Evolutionary conservation across 2,329 filamentous ascomycete genomes (phyloP), one percentile per base, ranked within the genome.

Genomic region (Alternaria metachromatica): DNA sequence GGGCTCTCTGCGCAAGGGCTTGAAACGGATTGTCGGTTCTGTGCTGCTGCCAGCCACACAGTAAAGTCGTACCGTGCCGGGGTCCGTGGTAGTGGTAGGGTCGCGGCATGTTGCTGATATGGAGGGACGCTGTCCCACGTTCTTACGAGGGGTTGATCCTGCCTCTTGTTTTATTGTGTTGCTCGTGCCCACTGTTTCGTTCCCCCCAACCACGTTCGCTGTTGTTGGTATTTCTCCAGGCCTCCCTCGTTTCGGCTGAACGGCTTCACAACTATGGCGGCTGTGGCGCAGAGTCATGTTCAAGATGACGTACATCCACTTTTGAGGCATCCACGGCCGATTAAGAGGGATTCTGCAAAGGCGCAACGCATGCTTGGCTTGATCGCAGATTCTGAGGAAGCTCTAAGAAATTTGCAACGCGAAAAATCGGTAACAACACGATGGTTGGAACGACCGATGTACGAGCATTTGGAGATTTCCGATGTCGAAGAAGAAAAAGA

Each of bases 381-480:
- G 30, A 68, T 75, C 33, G 67, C 71, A 30, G 72, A 72, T 30
- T 68, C 70, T 33, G 71, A 71, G 55, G 72, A 71, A 48, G 66
- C 62, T 13, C 49, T 62, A 18, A 64, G 55, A 49, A 58, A 44
- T 45, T 54, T 74, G 18, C 65, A 70, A 54, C 68, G 72, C 15
- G 71, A 73, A 57, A 72, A 67, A 30, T 74, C 72, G 4, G 54
- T 69, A 37, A 74, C 72, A 20, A 74, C 72, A 63, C 67, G 66
- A 74, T 74, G 72, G 72, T 49, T 74, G 25, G 72, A 74, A 63
- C 67, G 68, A 18, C 72, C 72, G 28, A 66, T 73, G 62, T 72
- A 74, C 44, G 66, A 67, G 37, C 66, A 71, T 41, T 64, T 68
- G 51, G 65, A 67, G 25, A 60, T 65, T 50, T 70, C 70, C 28